These are phyloP conservation scores for rapeseed (Brassica napus) DNA, from an alignment of 345 rosid genomes.

Conservation along the genomic window Da-Ae NC_063438.1:3068501-3069000, in stretches of 20 bases:
- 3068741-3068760: slow-evolving; percentile 83
- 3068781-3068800: slow-evolving; percentile 68
- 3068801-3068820: slow-evolving; percentile 78
- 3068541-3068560: slow-evolving; percentile 74
- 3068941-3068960: slow-evolving; percentile 68
- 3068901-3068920: slow-evolving; percentile 58
- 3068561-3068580: slow-evolving; percentile 66
- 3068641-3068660: slow-evolving; percentile 52
- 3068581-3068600: slow-evolving; percentile 94
- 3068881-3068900: slow-evolving; percentile 77
- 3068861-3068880: slow-evolving; percentile 72
- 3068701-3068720: slow-evolving; percentile 81
- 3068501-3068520: slow-evolving; percentile 41
- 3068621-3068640: slow-evolving; percentile 85
- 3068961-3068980: slow-evolving; percentile 53
- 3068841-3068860: slow-evolving; percentile 61
- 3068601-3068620: slow-evolving; percentile 78
- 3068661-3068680: slow-evolving; percentile 76
- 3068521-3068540: slow-evolving; percentile 58
- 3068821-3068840: slow-evolving; percentile 89
- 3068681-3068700: slow-evolving; percentile 80
- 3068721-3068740: slow-evolving; percentile 66
- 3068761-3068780: slow-evolving; percentile 62
- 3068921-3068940: slow-evolving; percentile 62
- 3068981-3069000: slow-evolving; percentile 59